These are phyloP conservation scores for Salvia hispanica DNA, from an alignment of 257 asterid species.

Conservation along the genomic window DNA sequence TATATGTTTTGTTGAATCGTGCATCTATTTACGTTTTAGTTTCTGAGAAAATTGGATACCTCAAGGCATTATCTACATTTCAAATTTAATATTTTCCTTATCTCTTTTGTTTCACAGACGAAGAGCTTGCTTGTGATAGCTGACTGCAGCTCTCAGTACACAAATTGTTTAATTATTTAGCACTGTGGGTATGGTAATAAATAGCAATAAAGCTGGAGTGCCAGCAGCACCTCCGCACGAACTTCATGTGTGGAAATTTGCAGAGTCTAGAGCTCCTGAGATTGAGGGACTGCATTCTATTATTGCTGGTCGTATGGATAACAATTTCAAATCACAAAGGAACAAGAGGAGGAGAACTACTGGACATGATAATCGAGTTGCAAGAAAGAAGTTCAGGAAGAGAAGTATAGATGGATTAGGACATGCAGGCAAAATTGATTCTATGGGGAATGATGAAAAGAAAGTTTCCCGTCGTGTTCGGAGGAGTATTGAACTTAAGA, in stretches of 20 bases:
- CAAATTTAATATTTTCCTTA: background rate
- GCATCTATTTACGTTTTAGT: no score
- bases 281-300: slow-evolving; percentile 66
- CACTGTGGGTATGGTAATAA: slow-evolving; percentile 38
- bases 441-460: slow-evolving; percentile 38
- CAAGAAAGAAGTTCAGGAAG: slow-evolving; percentile 50
- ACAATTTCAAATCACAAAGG: slow-evolving; percentile 66
- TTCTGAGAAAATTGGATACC: background rate
- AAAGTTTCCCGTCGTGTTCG: slow-evolving; percentile 63
- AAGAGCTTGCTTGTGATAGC: slow-evolving; percentile 17
- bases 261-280: slow-evolving; percentile 77
- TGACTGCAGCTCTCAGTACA: slow-evolving; percentile 3
- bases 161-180: slow-evolving; percentile 24
- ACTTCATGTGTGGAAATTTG: slow-evolving; percentile 68
- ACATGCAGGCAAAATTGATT: slow-evolving; percentile 24
- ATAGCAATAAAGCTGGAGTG: slow-evolving; percentile 42
- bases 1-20: no score
- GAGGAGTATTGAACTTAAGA: slow-evolving; percentile 66
- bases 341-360: slow-evolving; percentile 87
- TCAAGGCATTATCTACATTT: background rate
- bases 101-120: slow-evolving; percentile 24
- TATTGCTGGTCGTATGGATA: slow-evolving; percentile 55
- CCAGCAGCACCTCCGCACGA: slow-evolving; percentile 61
- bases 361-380: slow-evolving; percentile 60
- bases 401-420: slow-evolving; percentile 39